Evolutionary conservation across 2,329 filamentous ascomycete species (phyloP).

Genomic region (Fusarium chaquense): DNA sequence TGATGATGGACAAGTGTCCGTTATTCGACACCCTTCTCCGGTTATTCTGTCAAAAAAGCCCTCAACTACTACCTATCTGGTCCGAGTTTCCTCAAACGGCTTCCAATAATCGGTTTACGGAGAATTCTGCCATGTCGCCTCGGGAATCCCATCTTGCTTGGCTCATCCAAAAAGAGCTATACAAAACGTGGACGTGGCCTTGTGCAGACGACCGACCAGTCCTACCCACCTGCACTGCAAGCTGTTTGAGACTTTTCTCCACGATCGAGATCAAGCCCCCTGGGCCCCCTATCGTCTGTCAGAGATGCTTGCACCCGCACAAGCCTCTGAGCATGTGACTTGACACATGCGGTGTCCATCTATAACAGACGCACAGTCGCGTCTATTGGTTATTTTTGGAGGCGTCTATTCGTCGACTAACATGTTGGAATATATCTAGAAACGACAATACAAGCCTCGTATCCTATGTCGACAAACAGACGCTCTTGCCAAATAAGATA

Average conservation of each 20-base stretch:
- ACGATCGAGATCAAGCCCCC: slow-evolving; percentile 39
- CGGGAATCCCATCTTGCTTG: background rate
- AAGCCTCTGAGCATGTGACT: slow-evolving; percentile 45
- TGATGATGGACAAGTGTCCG: background rate
- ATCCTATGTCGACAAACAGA: background rate
- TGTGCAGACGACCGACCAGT: slow-evolving; percentile 20
- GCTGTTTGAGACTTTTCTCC: slow-evolving; percentile 41
- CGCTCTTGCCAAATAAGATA: background rate
- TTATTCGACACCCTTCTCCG: slow-evolving; percentile 23
- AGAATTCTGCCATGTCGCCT: background rate
- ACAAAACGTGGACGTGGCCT: slow-evolving; percentile 33
- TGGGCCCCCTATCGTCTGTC: slow-evolving; percentile 7
- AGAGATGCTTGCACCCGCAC: slow-evolving; percentile 44
- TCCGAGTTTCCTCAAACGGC: background rate
- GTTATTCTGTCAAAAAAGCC: slow-evolving; percentile 11
- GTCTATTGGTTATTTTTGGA: slow-evolving; percentile 15
- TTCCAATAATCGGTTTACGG: background rate
- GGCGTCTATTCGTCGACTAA: background rate
- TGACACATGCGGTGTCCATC: slow-evolving; percentile 22
- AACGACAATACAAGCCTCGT: background rate
- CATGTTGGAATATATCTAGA: slow-evolving; percentile 4
- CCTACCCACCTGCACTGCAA: slow-evolving; percentile 27
- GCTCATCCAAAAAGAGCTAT: background rate
- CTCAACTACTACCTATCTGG: background rate
- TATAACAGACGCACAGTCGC: slow-evolving; percentile 23